A percentile compares a stretch with the other conserved stretches of the same genome.
Conservation (phyloP, 73 alveolate genomes). For the Paramecium biaurelia region DNA sequence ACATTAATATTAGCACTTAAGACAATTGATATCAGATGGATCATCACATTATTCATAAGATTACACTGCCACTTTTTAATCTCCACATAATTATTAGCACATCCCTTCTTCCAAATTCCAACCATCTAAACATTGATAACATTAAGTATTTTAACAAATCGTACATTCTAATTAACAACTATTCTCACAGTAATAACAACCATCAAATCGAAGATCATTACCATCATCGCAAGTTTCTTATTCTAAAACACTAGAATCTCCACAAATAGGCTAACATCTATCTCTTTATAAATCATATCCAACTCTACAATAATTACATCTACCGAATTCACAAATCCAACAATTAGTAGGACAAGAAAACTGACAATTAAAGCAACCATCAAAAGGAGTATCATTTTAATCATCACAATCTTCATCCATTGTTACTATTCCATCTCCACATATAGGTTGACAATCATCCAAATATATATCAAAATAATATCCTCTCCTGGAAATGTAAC, state of each 20-base stretch:
- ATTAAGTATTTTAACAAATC: neutral
- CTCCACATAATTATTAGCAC: neutral
- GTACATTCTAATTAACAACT: neutral
- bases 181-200: neutral
- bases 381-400: neutral
- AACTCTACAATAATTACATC: neutral
- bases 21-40: neutral
- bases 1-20: neutral
- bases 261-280: neutral
- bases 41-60: neutral
- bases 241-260: neutral
- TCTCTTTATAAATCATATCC: neutral
- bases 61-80: neutral
- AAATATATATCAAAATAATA: neutral
- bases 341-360: neutral
- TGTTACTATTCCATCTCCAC: neutral
- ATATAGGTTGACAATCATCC: neutral
- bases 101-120: neutral
- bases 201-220: neutral
- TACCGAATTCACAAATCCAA: neutral
- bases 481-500: neutral
- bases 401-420: neutral
- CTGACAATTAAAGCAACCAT: neutral
- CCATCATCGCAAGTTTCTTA: slow-evolving; percentile 3
- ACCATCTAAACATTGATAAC: neutral